Base-by-base conservation (phyloP, 306 rosid species). In the Hippophae tibetana region DNA sequence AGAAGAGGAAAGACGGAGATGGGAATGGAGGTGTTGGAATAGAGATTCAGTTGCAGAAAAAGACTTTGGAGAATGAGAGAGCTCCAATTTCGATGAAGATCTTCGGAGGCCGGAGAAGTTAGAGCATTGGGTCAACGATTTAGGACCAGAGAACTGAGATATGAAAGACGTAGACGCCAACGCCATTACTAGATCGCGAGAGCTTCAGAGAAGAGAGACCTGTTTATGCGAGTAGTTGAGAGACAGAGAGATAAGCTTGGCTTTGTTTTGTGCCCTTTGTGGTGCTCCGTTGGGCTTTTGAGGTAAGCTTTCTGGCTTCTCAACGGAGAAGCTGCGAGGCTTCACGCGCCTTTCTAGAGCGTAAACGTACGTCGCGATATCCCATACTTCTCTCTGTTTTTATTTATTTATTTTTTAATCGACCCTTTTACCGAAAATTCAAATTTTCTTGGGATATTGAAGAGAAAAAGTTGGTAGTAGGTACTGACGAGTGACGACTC, bases 101-200 rank as follows among this genome's bases (percentile, higher is more conserved):
- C 77, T 85, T 45, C 89, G 95, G 49, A 92, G 83, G 31, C 83
- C 84, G 50, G 79, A 65, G 76, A 78, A 73, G 44, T 63, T 64
- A 56, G 61, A 63, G 56, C 45, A 13, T 60, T 60, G 14, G 43
- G 71, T 68, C 31, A 79, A 46, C 48, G 79, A 56, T 71, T 71
- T 74, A 45, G 69, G 79, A 41, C 74, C 80, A 3, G 78, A 74
- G 72, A 86, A 82, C 11, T 84, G 97, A 14, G 97, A 89, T 23
- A 75, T 89, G 13, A 84, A 83, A 66, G 97, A 90, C 1, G 93
- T 72, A 51, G 97, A 85, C 12, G 86, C 85, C 45, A 74, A 86
- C 60, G 95, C 95, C 96, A 87, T 87, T 12, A 68, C 49, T 44
- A 67, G 44, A 14, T 52, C 23, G 38, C 27, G 6, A 54, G 18